A percentile compares a stretch with the other conserved stretches of the same genome.
phyloP scores from a whole-genome alignment of 225 moss, liverwort and hornwort genomes.

The Polytrichum commune region DNA sequence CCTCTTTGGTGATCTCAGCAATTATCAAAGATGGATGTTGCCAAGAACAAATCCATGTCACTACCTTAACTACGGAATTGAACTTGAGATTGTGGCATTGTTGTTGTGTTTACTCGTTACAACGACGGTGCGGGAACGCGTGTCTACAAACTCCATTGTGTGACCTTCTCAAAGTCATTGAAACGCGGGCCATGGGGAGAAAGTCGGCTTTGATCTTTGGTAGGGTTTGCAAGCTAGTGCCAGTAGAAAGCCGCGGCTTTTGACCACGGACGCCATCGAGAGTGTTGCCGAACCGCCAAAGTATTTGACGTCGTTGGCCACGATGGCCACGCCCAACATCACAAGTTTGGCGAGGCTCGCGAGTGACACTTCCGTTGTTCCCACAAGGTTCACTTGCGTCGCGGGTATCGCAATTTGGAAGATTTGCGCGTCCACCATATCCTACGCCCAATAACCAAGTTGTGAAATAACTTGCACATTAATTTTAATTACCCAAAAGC shows the following conservation, averaged over 20 bases:
- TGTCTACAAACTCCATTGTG: too few relatives aligned
- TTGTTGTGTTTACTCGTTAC: too few relatives aligned
- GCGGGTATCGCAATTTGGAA: conserved; percentile 81
- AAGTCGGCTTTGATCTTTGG: conserved; percentile 52
- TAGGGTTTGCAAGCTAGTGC: conserved; percentile 74
- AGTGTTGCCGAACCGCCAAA: conserved; percentile 73
- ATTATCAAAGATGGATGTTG: too few relatives aligned
- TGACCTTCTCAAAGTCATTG: conserved; percentile 49
- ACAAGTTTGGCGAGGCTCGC: conserved; percentile 76
- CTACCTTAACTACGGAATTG: too few relatives aligned
- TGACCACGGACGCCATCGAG: conserved; percentile 65
- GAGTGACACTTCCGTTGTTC: conserved; percentile 73
- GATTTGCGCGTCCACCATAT: conserved; percentile 83
- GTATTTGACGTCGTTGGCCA: conserved; percentile 65
- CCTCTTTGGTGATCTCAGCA: too few relatives aligned
- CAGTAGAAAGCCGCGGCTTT: conserved; percentile 74
- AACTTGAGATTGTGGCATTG: too few relatives aligned
- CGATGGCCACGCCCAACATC: conserved; percentile 81
- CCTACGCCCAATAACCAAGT: conserved; percentile 79
- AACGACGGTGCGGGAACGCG: too few relatives aligned
- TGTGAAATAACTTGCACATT: conserved; percentile 60
- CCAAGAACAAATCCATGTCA: too few relatives aligned
- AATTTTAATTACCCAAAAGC: too few relatives aligned
- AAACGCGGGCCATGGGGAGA: conserved; percentile 71
- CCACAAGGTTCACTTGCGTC: conserved; percentile 72